Percentiles rank a stretch among this genome's conserved stretches.
phyloP scores from a whole-genome alignment of 2,329 filamentous ascomycete genomes.

The Tolypocladium cylindrosporum region DNA sequence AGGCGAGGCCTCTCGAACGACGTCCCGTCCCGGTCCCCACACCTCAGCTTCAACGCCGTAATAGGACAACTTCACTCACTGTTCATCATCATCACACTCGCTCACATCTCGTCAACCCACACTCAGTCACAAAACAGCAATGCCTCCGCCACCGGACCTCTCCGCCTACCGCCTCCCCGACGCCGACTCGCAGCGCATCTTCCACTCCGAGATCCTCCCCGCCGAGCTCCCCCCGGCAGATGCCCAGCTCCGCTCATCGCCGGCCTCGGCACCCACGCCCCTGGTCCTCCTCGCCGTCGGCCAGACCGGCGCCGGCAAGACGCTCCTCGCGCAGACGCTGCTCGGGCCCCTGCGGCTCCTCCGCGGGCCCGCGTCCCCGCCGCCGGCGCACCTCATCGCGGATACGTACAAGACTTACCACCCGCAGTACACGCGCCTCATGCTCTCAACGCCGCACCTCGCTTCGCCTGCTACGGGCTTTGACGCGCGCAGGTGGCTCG shows the following conservation, averaged over 20 bases:
- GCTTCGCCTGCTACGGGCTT: slow-evolving; percentile 27
- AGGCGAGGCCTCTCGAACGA: background rate
- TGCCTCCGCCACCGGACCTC: slow-evolving; percentile 15
- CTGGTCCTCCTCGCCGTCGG: slow-evolving; percentile 33
- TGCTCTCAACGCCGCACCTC: slow-evolving; percentile 19
- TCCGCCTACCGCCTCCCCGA: slow-evolving; percentile 21
- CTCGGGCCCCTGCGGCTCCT: slow-evolving; percentile 17
- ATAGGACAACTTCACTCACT: background rate
- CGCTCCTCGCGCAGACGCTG: slow-evolving; percentile 29
- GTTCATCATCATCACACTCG: background rate
- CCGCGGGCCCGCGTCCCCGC: background rate
- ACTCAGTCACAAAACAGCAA: background rate
- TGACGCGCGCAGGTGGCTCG: slow-evolving; percentile 35
- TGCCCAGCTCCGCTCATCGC: slow-evolving; percentile 2
- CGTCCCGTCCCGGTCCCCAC: too few relatives aligned
- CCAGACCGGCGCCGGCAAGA: slow-evolving; percentile 40
- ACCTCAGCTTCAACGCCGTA: background rate
- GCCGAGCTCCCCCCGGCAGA: slow-evolving; percentile 18
- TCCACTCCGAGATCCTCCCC: slow-evolving; percentile 20
- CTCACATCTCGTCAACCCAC: background rate
- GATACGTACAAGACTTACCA: slow-evolving; percentile 40
- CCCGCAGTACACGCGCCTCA: slow-evolving; percentile 25
- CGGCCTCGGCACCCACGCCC: slow-evolving; percentile 9
- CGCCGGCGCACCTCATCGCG: slow-evolving; percentile 32
- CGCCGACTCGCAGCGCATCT: slow-evolving; percentile 19